Conservation (phyloP, 2,329 filamentous ascomycete genomes). For the Paramyrothecium sp. region DNA sequence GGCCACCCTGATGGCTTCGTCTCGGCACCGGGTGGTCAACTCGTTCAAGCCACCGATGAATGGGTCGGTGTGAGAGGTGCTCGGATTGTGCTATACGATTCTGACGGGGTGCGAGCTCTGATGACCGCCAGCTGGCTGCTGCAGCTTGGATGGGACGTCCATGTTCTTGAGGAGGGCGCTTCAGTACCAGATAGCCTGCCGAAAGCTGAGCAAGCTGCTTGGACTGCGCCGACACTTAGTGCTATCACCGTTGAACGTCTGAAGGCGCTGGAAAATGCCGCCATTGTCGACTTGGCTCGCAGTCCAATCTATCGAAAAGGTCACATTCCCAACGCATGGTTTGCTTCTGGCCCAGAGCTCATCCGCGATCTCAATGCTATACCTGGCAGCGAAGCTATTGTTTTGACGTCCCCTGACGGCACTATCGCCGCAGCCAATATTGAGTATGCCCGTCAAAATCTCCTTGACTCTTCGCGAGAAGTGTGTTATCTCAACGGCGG, state of each 20-base stretch:
- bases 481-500: constrained; percentile 21
- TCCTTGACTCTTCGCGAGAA: constrained; percentile 2
- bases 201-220: constrained; percentile 1
- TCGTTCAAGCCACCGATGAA: constrained; percentile 28
- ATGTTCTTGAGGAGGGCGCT: constrained; percentile 17
- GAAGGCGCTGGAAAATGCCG: constrained; percentile 9
- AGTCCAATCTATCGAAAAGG: constrained; percentile 24
- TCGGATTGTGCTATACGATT: constrained; percentile 25
- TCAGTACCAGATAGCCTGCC: constrained; percentile 9
- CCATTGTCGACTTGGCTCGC: constrained; percentile 24
- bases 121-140: constrained; percentile 27
- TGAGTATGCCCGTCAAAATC: constrained; percentile 4
- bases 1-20: constrained; percentile 21
- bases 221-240: not conserved
- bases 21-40: constrained; percentile 26
- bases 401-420: constrained; percentile 18
- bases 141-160: constrained; percentile 28
- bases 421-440: constrained; percentile 9
- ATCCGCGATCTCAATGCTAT: constrained; percentile 17
- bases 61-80: constrained; percentile 27
- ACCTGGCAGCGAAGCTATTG: constrained; percentile 16
- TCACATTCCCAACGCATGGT: constrained; percentile 26
- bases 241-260: constrained; percentile 10
- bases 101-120: constrained; percentile 22
- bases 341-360: constrained; percentile 28